Base-by-base conservation (phyloP, 2,329 filamentous ascomycete species). In the Colletotrichum aenigma region DNA sequence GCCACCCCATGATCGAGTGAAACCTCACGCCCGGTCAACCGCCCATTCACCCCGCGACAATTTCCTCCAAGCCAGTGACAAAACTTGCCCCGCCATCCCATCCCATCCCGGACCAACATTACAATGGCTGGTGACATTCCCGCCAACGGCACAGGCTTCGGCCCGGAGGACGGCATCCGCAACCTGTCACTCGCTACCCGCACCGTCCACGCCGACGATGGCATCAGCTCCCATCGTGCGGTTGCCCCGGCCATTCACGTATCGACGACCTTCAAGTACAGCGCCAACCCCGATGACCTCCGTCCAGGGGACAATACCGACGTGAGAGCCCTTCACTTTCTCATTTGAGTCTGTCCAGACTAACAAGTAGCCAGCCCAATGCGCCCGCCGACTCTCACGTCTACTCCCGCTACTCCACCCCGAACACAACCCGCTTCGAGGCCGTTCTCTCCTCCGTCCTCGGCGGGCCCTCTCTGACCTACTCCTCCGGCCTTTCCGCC, bases 161-260 rank as follows among this genome's bases (percentile, higher is more conserved):
- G 36, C 38, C 48, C 75, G 66, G 68, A 43, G 36, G 26, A 66
- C 58, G 80, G 78, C 61, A 75, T 81, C 10, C 83, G 82, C 76
- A 76, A 83, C 74, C 85, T 91, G 66, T 88, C 91, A 6, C 86
- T 94, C 65, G 90, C 94, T 9, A 95, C 95, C 7, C 89, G 91
- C 71, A 91, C 94, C n/a, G 88, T 98, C 77, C 96, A 98, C 83
- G 95, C 94, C 77, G 96, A 98, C 81, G 93, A 97, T 86, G 88
- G 88, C 80, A 89, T 97, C 80, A 95, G 95, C 84, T 86, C 89
- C 38, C 91, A 94, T 79, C 89, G 92, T 66, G 95, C 97, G 82
- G 94, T 98, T 71, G 96, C 96, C 15, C 96, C 97, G 75, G 92
- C 96, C 6, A 89, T 98, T 81, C 96, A 98, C 83, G 92, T 97